phyloP scores from a whole-genome alignment of 2,329 filamentous ascomycete species.

The Didymella pinodella region DNA sequence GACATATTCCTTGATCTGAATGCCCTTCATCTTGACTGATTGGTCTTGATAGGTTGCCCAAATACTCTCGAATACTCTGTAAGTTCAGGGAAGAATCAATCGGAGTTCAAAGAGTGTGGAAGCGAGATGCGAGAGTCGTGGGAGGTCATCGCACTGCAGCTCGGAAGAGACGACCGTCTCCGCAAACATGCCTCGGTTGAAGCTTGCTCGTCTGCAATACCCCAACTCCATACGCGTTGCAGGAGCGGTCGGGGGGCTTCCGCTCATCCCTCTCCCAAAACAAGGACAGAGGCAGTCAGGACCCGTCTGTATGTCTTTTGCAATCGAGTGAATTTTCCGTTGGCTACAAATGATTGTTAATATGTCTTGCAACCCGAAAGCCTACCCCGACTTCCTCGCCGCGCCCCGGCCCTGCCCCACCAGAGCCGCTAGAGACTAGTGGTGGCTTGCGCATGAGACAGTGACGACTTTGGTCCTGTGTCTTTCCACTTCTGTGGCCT shows the following conservation, averaged over 20 bases:
- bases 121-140: background rate
- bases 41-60: background rate
- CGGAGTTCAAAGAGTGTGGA: background rate
- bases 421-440: conserved; percentile 25
- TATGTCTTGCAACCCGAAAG: too few relatives aligned
- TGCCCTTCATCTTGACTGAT: conserved; percentile 69
- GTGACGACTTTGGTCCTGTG: conserved; percentile 27
- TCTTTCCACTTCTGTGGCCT: conserved; percentile 39
- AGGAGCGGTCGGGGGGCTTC: too few relatives aligned
- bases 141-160: conserved; percentile 8
- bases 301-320: too few relatives aligned
- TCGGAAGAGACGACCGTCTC: conserved; percentile 11
- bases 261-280: too few relatives aligned
- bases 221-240: conserved; percentile 7
- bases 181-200: conserved; percentile 30
- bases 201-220: conserved; percentile 20
- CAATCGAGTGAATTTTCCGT: too few relatives aligned
- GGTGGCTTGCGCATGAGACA: conserved; percentile 20
- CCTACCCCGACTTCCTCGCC: conserved; percentile 21
- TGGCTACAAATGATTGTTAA: too few relatives aligned
- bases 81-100: background rate
- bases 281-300: too few relatives aligned
- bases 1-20: conserved; percentile 77
- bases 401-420: conserved; percentile 18
- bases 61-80: background rate